Percentiles rank a stretch among this genome's conserved stretches.
Conservation (phyloP, 2,329 filamentous ascomycete genomes). For the Aureobasidium mangrovei region DNA sequence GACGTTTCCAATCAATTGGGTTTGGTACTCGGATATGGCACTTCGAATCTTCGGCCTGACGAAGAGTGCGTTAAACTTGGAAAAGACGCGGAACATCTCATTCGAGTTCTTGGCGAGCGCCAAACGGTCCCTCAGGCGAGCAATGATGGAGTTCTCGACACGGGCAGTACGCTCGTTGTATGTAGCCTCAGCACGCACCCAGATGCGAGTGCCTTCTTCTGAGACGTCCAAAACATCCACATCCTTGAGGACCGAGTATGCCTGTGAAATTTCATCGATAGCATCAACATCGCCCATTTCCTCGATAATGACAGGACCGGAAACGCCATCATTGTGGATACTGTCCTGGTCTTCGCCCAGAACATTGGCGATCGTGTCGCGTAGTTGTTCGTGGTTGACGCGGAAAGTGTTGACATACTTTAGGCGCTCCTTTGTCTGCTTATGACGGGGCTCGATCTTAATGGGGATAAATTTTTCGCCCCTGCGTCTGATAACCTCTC, state of each 20-base stretch:
- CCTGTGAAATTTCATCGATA: conserved; percentile 89
- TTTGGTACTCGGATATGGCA: conserved; percentile 96
- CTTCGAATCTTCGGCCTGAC: conserved; percentile 98
- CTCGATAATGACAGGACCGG: conserved; percentile 67
- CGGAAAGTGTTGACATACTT: conserved; percentile 93
- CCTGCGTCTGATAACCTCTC: conserved; percentile 84
- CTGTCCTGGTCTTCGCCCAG: conserved; percentile 57
- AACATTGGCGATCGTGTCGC: conserved; percentile 94
- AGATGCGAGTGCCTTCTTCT: conserved; percentile 77
- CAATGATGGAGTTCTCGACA: conserved; percentile 98
- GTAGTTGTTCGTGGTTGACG: conserved; percentile 94
- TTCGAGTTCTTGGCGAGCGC: conserved; percentile 95
- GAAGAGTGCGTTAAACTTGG: conserved; percentile 98
- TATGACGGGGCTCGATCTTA: conserved; percentile 83
- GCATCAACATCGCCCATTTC: conserved; percentile 97
- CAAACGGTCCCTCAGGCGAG: conserved; percentile 79
- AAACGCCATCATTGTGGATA: conserved; percentile 45
- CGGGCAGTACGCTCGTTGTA: conserved; percentile 97
- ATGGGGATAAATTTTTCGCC: conserved; percentile 99
- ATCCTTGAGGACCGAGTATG: conserved; percentile 87
- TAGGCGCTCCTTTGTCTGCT: conserved; percentile 78
- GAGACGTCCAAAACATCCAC: conserved; percentile 93
- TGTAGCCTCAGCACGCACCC: conserved; percentile 87
- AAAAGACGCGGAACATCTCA: conserved; percentile 99
- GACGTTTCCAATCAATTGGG: conserved; percentile 94